Base-by-base conservation (phyloP, 2,329 filamentous ascomycete species). In the Capronia coronata region DNA sequence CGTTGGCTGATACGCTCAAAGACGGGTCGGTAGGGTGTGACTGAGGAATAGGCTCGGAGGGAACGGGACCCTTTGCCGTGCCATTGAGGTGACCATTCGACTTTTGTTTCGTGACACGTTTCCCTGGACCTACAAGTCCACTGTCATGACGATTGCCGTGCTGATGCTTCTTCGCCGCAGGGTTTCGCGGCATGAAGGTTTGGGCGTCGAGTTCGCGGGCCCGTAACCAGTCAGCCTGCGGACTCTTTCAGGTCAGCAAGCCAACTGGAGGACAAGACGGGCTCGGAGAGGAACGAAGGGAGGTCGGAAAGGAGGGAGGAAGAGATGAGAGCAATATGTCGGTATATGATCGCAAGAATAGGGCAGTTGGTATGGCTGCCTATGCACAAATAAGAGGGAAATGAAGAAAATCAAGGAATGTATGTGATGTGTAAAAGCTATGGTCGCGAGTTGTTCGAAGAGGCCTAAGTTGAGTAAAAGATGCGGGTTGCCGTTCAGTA, bases 141-240 rank as follows among this genome's bases (percentile, higher is more conserved):
- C 87, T 89, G 72, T 95, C 89, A 72, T 94, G 85, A 69, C 85
- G 82, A 64, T 76, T 80, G 71, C 84, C 84, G 73, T 82, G 81
- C 68, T 82, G 77, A 72, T 75, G 84, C 67, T 73, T 73, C 64
- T 71, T 71, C 66, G 69, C 67, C 63, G 71, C 68, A 63, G 65
- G 65, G 68, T 68, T 68, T 65, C 70, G 71, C 69, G 71, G 70
- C 72, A 74, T 74, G 67, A 71, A 71, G 65, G 62, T 56, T 32
- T 43, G 51, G 37, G 37, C 43, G 29, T 13, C 41, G 46, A 35
- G 46, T 22, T 25, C 19, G 25, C 34, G 23, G 54, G 49, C 44
- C 53, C 57, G 43, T 37, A 53, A 44, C 59, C 59, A 59, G 59
- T 58, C 58, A 60, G 59, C 59, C 57, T 58, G 58, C 48, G 48